These are phyloP conservation scores for Rutstroemia sp. DNA, from an alignment of 2,329 filamentous ascomycete species.

Conservation along the genomic window DNA sequence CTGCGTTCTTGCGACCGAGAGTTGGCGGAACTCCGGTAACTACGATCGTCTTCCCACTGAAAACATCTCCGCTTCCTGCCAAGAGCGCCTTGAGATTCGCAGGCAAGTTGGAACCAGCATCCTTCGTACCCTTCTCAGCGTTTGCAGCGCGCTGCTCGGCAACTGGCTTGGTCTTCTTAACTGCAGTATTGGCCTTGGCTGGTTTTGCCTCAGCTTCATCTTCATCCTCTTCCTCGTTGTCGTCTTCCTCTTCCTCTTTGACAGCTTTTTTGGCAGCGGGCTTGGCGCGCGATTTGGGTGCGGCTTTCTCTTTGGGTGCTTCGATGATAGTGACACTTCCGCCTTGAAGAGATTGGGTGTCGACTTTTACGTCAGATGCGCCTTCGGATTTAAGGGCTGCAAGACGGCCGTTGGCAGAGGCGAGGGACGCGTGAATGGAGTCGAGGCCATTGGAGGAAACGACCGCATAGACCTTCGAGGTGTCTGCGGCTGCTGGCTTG, in stretches of 20 bases:
- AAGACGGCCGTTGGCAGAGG: slow-evolving; percentile 13
- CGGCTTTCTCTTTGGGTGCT: neutral
- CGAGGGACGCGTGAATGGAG: slow-evolving; percentile 14
- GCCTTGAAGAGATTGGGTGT: slow-evolving; percentile 12
- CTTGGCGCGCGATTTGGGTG: neutral
- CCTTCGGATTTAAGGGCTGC: slow-evolving; percentile 4
- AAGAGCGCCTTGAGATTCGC: slow-evolving; percentile 16
- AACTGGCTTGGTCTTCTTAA: slow-evolving; percentile 18
- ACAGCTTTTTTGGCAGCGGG: neutral
- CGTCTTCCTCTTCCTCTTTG: neutral
- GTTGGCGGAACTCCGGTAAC: slow-evolving; percentile 21
- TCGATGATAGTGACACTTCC: slow-evolving; percentile 11
- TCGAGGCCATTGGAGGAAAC: slow-evolving; percentile 1
- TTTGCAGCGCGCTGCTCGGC: slow-evolving; percentile 20
- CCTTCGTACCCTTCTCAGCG: slow-evolving; percentile 13
- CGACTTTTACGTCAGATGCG: neutral
- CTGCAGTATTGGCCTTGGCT: slow-evolving; percentile 2
- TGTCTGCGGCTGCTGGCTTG: neutral
- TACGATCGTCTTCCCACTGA: slow-evolving; percentile 13
- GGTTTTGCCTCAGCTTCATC: neutral
- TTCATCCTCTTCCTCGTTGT: neutral
- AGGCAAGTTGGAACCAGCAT: slow-evolving; percentile 10
- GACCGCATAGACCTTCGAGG: slow-evolving; percentile 12
- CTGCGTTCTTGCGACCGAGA: slow-evolving; percentile 17
- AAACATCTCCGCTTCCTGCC: slow-evolving; percentile 6